Evolutionary conservation across 192 early-diverging fungal genomes (phyloP), one percentile per base, ranked within the genome.

Genomic region (Cladochytrium replicatum): DNA sequence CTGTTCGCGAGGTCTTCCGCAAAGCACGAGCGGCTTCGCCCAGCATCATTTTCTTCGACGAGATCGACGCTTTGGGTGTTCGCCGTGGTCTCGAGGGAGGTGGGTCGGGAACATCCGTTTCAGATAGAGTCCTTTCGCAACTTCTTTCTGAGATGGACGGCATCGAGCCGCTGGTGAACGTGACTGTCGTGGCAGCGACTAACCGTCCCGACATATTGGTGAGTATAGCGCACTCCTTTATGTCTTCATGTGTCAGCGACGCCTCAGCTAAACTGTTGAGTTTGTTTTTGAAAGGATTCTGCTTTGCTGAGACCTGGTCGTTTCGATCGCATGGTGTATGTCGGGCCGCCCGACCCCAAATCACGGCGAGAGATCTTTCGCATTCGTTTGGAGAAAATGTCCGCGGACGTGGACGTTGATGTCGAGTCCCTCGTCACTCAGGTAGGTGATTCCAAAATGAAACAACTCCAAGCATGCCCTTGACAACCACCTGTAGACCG

Each of bases 11-110:
- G 48, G 79, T 97, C n/a, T 99, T 99, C 51, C 71, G 81, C 29
- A 93, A 93, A 64, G 96, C 96, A 6, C 64, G 96, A 5, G 87
- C 87, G 1, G 93, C 93, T 1, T 83, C 88, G 0, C 96, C 96
- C 4, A 86, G 89, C 2, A 97, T 99, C 40, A 77, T 99, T 5
- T 99, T 99, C 60, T 99, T 99, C 69, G 87, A 99, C 56, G 90
- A 96, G 47, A 71, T 99, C 56, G 95, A 99, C 61, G 72, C 83
- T 0, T 79, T 96, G n/a, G 89, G 82, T 1, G 72, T 83, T n/a
- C 79, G 84, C 48, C 67, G 95, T 67, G 84, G 82, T 64, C 29
- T 59, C 2, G n/a, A n/a, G n/a, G 63, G 61, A 24, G 71, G 74
- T 5, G 84, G 80, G 30, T 78, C 82, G 0, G 71, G 68, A 0